A percentile compares a stretch with the other conserved stretches of the same genome.
Conservation (phyloP, 2,329 filamentous ascomycete genomes). For the Aureobasidium lini region DNA sequence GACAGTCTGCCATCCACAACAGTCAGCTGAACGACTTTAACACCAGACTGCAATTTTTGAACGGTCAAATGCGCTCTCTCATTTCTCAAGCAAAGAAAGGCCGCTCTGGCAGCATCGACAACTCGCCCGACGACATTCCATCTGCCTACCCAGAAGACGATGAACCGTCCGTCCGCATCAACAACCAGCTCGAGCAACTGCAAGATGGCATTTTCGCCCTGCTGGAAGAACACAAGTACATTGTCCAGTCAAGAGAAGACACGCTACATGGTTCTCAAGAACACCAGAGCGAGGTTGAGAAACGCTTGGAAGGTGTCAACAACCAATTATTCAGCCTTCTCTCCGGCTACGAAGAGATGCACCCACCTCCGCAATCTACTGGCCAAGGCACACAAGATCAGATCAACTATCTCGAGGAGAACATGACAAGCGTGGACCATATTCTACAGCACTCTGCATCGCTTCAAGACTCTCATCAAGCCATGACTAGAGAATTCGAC, state of each 20-base stretch:
- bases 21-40: constrained; percentile 20
- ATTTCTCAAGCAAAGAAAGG: constrained; percentile 14
- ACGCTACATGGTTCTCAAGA: constrained; percentile 17
- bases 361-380: constrained; percentile 51
- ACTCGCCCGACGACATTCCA: constrained; percentile 13
- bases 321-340: constrained; percentile 48
- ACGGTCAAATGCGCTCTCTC: constrained; percentile 23
- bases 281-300: constrained; percentile 28
- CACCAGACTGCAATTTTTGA: constrained; percentile 25
- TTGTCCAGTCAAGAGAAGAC: constrained; percentile 18
- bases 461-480: constrained; percentile 21
- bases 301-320: constrained; percentile 56
- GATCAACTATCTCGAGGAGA: constrained; percentile 58
- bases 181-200: constrained; percentile 16
- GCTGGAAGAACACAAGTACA: constrained; percentile 14
- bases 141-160: constrained; percentile 15
- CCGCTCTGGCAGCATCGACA: constrained; percentile 9
- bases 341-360: constrained; percentile 38
- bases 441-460: constrained; percentile 25
- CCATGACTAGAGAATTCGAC: constrained; percentile 15
- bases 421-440: constrained; percentile 36
- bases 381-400: constrained; percentile 58
- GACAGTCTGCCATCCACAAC: not conserved
- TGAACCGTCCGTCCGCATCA: constrained; percentile 13
- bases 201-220: constrained; percentile 15